Percentiles rank a stretch among this genome's conserved stretches.
These are phyloP conservation scores for Sphaceloma murrayae DNA, from an alignment of 2,329 filamentous ascomycete species.

Conservation along the genomic window DNA sequence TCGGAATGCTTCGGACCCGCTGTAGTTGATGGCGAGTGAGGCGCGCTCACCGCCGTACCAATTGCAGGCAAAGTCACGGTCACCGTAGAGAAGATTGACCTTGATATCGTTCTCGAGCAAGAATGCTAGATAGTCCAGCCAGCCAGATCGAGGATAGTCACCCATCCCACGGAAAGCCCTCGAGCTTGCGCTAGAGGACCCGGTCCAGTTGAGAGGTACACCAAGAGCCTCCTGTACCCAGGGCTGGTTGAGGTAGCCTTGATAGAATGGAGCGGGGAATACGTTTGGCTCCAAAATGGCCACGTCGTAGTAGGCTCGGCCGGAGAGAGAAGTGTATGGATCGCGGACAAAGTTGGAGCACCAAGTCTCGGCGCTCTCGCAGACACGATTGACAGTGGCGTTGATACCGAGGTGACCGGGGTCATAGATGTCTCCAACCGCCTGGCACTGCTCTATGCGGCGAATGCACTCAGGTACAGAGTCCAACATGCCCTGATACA, in stretches of 20 bases:
- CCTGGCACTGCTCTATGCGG: slow-evolving; percentile 45
- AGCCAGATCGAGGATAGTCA: slow-evolving; percentile 34
- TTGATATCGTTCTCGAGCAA: slow-evolving; percentile 40
- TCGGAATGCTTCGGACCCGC: slow-evolving; percentile 20
- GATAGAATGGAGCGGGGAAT: slow-evolving; percentile 38
- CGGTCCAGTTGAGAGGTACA: slow-evolving; percentile 35
- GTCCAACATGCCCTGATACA: slow-evolving; percentile 4
- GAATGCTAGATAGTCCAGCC: slow-evolving; percentile 32
- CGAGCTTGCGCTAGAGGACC: slow-evolving; percentile 34
- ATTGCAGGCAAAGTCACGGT: slow-evolving; percentile 49
- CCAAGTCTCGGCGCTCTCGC: slow-evolving; percentile 45
- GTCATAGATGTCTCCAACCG: slow-evolving; percentile 22
- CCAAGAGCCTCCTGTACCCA: slow-evolving; percentile 51
- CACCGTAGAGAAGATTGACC: slow-evolving; percentile 62
- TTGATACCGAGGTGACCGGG: slow-evolving; percentile 27
- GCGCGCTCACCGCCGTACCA: slow-evolving; percentile 37
- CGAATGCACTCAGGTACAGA: slow-evolving; percentile 37
- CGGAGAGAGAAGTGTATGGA: slow-evolving; percentile 38
- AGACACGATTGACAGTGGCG: slow-evolving; percentile 36
- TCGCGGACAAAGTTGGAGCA: slow-evolving; percentile 49
- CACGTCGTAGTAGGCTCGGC: slow-evolving; percentile 50
- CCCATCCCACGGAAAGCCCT: slow-evolving; percentile 31
- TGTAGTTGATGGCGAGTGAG: slow-evolving; percentile 24
- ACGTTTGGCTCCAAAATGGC: slow-evolving; percentile 37
- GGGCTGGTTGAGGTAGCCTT: slow-evolving; percentile 48